Evolutionary conservation across 441 rosid genomes (phyloP).

Genomic region (Syzygium malaccense): DNA sequence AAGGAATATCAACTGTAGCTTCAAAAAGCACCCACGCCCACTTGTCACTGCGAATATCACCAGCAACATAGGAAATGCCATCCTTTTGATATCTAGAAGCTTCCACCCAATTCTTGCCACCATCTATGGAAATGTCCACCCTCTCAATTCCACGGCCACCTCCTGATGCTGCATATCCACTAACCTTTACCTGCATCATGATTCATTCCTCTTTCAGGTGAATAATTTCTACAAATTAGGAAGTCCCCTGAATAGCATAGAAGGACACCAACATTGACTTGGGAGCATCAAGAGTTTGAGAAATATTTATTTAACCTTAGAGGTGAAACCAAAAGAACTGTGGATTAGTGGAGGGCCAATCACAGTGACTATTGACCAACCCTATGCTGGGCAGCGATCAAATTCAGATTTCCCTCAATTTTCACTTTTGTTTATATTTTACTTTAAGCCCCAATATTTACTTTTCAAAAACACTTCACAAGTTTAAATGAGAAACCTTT

Average conservation of each 20-base stretch:
- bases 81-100: conserved; percentile 67
- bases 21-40: conserved; percentile 99
- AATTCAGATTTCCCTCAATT: not conserved
- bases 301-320: not conserved
- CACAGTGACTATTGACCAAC: not conserved
- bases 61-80: conserved; percentile 52
- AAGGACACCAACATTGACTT: not conserved
- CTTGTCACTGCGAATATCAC: conserved; percentile 58
- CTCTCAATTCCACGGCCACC: conserved; percentile 99
- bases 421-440: not conserved
- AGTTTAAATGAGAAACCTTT: not conserved
- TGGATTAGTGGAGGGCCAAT: not conserved
- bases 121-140: conserved; percentile 86
- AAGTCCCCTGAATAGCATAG: not conserved
- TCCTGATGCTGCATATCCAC: conserved; percentile 92
- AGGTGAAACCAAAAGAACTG: not conserved
- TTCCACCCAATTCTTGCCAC: conserved; percentile 91
- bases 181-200: conserved; percentile 51
- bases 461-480: not conserved
- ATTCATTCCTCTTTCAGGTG: not conserved
- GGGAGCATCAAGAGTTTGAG: not conserved
- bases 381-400: not conserved
- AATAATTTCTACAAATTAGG: not conserved
- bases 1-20: conserved; percentile 47
- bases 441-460: not conserved